Conservation (phyloP, 371 early-diverging fungal species). For the Zopfochytrium polystomum region DNA sequence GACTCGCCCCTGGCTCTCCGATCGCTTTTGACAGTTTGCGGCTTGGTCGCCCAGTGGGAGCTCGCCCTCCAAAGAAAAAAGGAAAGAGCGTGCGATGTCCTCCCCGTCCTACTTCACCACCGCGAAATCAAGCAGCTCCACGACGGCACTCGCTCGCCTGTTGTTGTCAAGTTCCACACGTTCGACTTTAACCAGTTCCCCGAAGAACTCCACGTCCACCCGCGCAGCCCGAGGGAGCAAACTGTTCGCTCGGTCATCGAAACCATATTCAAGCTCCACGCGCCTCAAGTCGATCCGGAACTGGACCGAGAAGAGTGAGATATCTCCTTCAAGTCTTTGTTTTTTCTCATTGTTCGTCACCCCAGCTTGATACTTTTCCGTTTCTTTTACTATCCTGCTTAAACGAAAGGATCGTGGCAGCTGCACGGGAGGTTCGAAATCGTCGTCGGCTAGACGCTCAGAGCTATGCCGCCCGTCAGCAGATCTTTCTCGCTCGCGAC, state of each 20-base stretch:
- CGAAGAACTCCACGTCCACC: conserved; percentile 1
- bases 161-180: no score
- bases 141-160: no score
- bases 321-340: no score
- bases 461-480: no score
- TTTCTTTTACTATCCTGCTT: no score
- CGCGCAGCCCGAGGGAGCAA: not conserved
- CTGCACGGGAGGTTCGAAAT: no score
- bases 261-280: conserved; percentile 1
- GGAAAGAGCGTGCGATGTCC: not conserved
- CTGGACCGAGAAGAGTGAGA: not conserved
- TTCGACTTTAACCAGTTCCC: no score
- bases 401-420: no score
- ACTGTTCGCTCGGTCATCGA: not conserved
- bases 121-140: no score
- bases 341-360: not conserved
- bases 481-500: no score
- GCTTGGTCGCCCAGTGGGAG: conserved; percentile 15
- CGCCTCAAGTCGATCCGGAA: not conserved
- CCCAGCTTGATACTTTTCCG: not conserved
- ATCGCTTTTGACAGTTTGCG: no score
- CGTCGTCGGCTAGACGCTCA: no score
- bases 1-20: not conserved
- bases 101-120: conserved; percentile 4
- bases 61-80: conserved; percentile 3